Evolutionary conservation across 2,329 filamentous ascomycete genomes (phyloP), one percentile per base, ranked within the genome.

Genomic region (Colletotrichum limetticola): DNA sequence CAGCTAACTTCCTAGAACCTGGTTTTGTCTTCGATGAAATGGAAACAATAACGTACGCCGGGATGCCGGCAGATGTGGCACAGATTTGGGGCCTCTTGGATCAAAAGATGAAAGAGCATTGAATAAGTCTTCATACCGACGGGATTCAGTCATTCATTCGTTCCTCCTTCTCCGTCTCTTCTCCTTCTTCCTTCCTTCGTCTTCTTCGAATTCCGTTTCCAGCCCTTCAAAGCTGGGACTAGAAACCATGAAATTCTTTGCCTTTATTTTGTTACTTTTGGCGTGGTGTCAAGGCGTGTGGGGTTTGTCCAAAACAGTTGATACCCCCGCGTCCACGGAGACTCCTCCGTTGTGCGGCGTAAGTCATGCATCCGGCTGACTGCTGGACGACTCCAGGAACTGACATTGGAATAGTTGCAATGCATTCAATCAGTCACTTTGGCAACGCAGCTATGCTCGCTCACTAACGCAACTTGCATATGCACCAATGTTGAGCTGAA

Each of bases 401-500:
- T 76, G 35, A 74, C 67, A 42, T 30, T 42, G 5, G 5, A 52
- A 24, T 22, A 77, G 76, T 24, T 76, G 52, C 19, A 72, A 64
- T 78, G 77, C 56, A 77, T 78, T 24, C 63, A 66, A 56, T 58
- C 71, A 28, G 67, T 72, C 16, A 56, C 68, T 14, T 30, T 67
- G 35, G 30, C 60, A 8, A 67, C 71, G 7, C n/a, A 42, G 22
- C 46, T 53, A 22, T 77, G 75, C 35, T 62, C 66, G 12, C 26
- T 74, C 4, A 75, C 74, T 3, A 74, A 78, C 46, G 63, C 62
- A 5, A 65, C 70, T 4, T 78, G 77, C n/a, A 70, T 78, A n/a
- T 78, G 77, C 68, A 74, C 72, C 63, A 76, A 78, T 46, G 75
- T 70, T 6, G 71, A 76, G 59, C 66, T 78, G 32, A 77, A 74